Evolutionary conservation across 129 eudicot genomes (phyloP).

Genomic region (Chrysanthemum makinoi): DNA sequence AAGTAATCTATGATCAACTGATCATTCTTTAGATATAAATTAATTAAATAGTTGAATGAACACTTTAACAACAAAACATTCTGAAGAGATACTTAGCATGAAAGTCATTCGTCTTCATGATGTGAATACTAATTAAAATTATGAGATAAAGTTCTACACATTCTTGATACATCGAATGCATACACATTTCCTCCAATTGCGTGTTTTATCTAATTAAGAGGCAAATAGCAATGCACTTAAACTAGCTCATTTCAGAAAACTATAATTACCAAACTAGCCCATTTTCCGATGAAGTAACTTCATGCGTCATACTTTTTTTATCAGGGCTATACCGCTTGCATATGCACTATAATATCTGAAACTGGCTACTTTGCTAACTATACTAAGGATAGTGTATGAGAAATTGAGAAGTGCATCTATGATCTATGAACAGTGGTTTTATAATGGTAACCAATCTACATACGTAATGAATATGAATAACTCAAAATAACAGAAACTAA

Average conservation of each 20-base stretch:
- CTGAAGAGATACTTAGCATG: background rate
- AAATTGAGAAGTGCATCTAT: too few relatives aligned
- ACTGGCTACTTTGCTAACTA: background rate
- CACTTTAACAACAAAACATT: background rate
- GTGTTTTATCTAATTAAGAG: too few relatives aligned
- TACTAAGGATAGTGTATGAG: background rate
- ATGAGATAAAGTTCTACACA: background rate
- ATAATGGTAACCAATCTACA: slow-evolving; percentile 11
- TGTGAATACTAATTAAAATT: too few relatives aligned
- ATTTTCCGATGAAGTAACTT: too few relatives aligned
- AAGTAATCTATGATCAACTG: slow-evolving; percentile 7
- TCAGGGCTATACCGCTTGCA: too few relatives aligned
- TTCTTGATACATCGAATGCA: background rate
- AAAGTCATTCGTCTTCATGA: too few relatives aligned
- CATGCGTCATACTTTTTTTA: too few relatives aligned
- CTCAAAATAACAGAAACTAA: background rate
- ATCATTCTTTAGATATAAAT: background rate
- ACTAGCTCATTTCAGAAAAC: too few relatives aligned
- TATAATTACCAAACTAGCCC: background rate
- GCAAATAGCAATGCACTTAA: too few relatives aligned
- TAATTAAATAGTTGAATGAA: too few relatives aligned
- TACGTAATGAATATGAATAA: background rate
- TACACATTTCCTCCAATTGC: too few relatives aligned
- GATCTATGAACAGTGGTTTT: background rate
- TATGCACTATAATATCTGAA: too few relatives aligned